Evolutionary conservation across 2,329 filamentous ascomycete species (phyloP), one percentile per base, ranked within the genome.

Genomic region (Aspergillus sp.): DNA sequence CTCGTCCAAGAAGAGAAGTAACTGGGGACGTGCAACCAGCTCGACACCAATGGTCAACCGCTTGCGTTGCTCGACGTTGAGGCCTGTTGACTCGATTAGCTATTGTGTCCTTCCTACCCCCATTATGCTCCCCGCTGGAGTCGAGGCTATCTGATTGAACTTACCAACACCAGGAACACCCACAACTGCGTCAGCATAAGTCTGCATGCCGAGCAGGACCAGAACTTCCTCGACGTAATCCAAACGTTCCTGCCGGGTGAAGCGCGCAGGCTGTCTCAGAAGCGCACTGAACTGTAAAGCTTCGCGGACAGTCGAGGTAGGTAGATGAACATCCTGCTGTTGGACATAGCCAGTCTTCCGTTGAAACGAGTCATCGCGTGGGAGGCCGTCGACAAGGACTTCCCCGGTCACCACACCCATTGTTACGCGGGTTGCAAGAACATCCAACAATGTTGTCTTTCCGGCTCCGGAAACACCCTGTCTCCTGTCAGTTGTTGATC

Each of bases 31-130:
- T 6, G 93, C 93, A 41, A 91, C 93, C 21, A 98, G 83, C 73
- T 98, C 93, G n/a, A 98, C 93, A 75, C 91, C 93, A 62, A 98
- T 96, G 0, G 93, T 97, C 6, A 97, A 82, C 67, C 91, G 89
- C 71, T 88, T 88, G 12, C 85, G 80, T 70, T 88, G 85, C 69
- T 87, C 85, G 21, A 84, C 82, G 54, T 84, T 84, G 44, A 85
- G 76, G 76, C 82, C 73, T 70, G 40, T 31, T 31, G 1, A 1
- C 3, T 3, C 4, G 3, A 9, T 31, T 3, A 31, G 27, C 21
- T 21, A 21, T 21, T 21, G 21, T 21, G 21, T 21, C 3, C 3
- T 21, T 21, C 21, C 21, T 4, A 21, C 21, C 21, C 21, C 1
- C 21, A 21, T 21, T 21, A 4, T 21, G 3, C 21, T 21, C 21